Percentiles rank a stretch among this genome's conserved stretches.
Evolutionary conservation across 441 rosid genomes (phyloP).

Genomic region (Arabidopsis lyrata): DNA sequence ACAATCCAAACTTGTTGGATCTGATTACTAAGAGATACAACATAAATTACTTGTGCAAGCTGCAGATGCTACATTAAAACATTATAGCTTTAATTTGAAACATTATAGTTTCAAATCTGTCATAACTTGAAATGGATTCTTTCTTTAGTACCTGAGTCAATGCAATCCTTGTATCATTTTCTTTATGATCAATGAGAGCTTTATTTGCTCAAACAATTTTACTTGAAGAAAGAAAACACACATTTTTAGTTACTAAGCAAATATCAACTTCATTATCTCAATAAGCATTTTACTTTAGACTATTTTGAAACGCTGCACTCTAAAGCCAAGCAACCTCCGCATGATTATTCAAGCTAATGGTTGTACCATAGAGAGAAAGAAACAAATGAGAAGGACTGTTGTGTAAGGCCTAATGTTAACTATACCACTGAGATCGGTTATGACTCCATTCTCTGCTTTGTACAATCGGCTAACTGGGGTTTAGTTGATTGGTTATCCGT

Average conservation of each 20-base stretch:
- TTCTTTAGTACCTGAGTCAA: conserved; percentile 14
- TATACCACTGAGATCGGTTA: conserved; percentile 40
- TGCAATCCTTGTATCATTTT: conserved; percentile 19
- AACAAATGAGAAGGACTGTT: conserved; percentile 32
- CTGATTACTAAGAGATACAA: conserved; percentile 14
- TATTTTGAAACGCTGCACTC: conserved; percentile 23
- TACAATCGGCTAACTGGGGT: conserved; percentile 43
- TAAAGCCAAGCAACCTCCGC: conserved; percentile 24
- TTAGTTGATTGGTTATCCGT: conserved; percentile 39
- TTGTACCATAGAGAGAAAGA: conserved; percentile 27
- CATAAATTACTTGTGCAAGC: conserved; percentile 16
- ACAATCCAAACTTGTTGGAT: conserved; percentile 22
- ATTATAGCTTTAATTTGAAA: conserved; percentile 8
- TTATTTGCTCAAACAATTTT: background rate
- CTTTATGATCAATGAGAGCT: conserved; percentile 32
- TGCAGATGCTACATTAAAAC: conserved; percentile 20
- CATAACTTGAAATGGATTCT: conserved; percentile 25
- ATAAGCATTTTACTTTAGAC: conserved; percentile 26
- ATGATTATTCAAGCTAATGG: conserved; percentile 28
- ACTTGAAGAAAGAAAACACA: background rate
- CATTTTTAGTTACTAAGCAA: background rate
- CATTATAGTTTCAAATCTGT: conserved; percentile 27
- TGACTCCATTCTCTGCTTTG: conserved; percentile 40
- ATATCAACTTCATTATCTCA: conserved; percentile 31
- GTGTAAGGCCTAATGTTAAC: conserved; percentile 41